A percentile compares a stretch with the other conserved stretches of the same genome.
These are phyloP conservation scores for Anthracocystis panici-leucophaei DNA, from an alignment of 1,284 basidiomycete genomes.

Conservation along the genomic window DNA sequence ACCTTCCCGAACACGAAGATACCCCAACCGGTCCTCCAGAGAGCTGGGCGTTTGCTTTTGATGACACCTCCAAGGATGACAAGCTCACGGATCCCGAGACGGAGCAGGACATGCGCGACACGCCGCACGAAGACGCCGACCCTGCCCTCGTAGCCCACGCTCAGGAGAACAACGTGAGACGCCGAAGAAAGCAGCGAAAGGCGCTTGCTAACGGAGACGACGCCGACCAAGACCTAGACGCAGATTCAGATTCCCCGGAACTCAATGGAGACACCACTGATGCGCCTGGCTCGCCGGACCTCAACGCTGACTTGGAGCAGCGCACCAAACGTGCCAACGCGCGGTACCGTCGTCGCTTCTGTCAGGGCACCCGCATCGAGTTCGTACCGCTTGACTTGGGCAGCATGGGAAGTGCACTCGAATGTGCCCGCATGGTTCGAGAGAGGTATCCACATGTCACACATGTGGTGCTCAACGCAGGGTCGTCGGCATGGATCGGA, in stretches of 20 bases:
- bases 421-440: constrained; percentile 59
- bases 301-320: constrained; percentile 38
- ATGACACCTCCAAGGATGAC: constrained; percentile 40
- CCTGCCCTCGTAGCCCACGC: constrained; percentile 52
- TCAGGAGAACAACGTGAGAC: constrained; percentile 47
- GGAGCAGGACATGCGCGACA: constrained; percentile 49
- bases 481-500: constrained; percentile 65
- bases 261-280: constrained; percentile 5
- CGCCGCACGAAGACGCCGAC: constrained; percentile 58
- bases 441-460: constrained; percentile 65
- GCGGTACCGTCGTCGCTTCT: constrained; percentile 61
- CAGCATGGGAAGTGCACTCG: constrained; percentile 65
- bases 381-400: constrained; percentile 67
- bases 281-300: constrained; percentile 27
- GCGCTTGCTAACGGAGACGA: constrained; percentile 40
- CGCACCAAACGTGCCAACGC: constrained; percentile 59
- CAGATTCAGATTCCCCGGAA: constrained; percentile 11
- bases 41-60: constrained; percentile 49
- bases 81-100: constrained; percentile 46
- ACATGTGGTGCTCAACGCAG: constrained; percentile 69
- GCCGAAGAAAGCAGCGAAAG: constrained; percentile 46
- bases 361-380: constrained; percentile 64
- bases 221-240: constrained; percentile 10
- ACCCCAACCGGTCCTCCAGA: constrained; percentile 51
- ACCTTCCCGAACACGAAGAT: constrained; percentile 58